A percentile compares a stretch with the other conserved stretches of the same genome.
phyloP scores from a whole-genome alignment of 1,284 basidiomycete species.

The Heterobasidion annosum region DNA sequence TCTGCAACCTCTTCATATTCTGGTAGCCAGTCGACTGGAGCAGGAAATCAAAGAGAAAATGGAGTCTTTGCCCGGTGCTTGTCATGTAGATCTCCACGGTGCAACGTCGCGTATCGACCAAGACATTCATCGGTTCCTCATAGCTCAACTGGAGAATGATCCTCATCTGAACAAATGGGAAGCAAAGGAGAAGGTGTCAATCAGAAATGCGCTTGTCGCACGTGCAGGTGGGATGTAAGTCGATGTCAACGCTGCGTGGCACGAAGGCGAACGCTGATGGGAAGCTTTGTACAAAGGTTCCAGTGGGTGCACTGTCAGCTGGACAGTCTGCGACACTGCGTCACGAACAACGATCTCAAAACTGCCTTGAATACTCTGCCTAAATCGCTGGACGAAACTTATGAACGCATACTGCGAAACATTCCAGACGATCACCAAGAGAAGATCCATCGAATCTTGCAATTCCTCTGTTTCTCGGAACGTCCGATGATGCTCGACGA shows the following conservation, averaged over 20 bases:
- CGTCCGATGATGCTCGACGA: neutral
- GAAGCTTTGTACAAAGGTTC: neutral
- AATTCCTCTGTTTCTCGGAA: constrained; percentile 2
- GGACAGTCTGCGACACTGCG: constrained; percentile 1
- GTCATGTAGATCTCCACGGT: too few species aligned
- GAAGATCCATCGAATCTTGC: constrained; percentile 1
- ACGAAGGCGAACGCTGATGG: neutral
- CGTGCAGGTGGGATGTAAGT: neutral
- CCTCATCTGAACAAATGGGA: neutral
- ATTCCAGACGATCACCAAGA: neutral
- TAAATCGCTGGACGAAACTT: constrained; percentile 3
- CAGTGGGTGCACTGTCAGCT: constrained; percentile 1
- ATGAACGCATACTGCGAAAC: constrained; percentile 1
- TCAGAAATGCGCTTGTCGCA: neutral
- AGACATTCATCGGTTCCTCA: neutral
- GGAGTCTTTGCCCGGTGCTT: neutral
- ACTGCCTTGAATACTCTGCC: neutral
- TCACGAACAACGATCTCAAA: neutral
- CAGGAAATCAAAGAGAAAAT: neutral
- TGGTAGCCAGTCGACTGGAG: neutral
- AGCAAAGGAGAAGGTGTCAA: neutral
- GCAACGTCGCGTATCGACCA: neutral
- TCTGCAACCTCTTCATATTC: neutral
- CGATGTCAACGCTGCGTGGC: neutral
- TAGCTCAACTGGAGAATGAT: neutral